phyloP scores from a whole-genome alignment of 2,329 filamentous ascomycete genomes.

The Colletotrichum trifolii region DNA sequence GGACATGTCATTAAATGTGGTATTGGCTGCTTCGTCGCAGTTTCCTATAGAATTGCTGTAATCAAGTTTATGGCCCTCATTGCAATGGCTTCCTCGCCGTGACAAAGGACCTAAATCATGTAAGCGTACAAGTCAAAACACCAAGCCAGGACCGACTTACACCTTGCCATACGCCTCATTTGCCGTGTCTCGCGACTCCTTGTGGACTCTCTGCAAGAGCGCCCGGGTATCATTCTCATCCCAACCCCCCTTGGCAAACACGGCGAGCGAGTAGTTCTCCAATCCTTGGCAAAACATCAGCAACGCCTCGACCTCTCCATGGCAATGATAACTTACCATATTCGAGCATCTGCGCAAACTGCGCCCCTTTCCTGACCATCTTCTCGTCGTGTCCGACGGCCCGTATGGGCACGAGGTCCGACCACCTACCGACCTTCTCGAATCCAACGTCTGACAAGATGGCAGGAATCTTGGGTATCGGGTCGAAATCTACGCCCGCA shows the following conservation, averaged over 20 bases:
- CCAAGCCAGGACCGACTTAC: slow-evolving; percentile 39
- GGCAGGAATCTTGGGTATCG: slow-evolving; percentile 47
- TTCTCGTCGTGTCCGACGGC: slow-evolving; percentile 53
- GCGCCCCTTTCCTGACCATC: slow-evolving; percentile 48
- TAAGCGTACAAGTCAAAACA: too few species aligned
- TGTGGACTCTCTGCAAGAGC: slow-evolving; percentile 45
- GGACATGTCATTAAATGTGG: not conserved
- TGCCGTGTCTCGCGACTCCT: slow-evolving; percentile 45
- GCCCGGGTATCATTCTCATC: slow-evolving; percentile 45
- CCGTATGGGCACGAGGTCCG: slow-evolving; percentile 54
- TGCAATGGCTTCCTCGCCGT: slow-evolving; percentile 35
- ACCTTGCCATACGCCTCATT: slow-evolving; percentile 45
- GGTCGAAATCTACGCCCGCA: slow-evolving; percentile 53
- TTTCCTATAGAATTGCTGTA: not conserved
- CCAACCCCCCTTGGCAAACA: slow-evolving; percentile 48
- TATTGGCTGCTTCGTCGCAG: not conserved
- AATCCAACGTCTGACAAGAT: slow-evolving; percentile 52
- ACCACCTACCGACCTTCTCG: slow-evolving; percentile 52
- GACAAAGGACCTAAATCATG: slow-evolving; percentile 24
- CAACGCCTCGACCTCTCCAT: slow-evolving; percentile 11
- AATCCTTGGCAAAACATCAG: slow-evolving; percentile 25
- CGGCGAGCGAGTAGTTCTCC: slow-evolving; percentile 46
- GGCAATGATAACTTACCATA: slow-evolving; percentile 44
- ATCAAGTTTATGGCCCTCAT: not conserved
- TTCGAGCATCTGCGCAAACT: slow-evolving; percentile 50